Evolutionary conservation across 495 filamentous ascomycete genomes (phyloP), one percentile per base, ranked within the genome.

Genomic region (Sphaerosporella brunnea): DNA sequence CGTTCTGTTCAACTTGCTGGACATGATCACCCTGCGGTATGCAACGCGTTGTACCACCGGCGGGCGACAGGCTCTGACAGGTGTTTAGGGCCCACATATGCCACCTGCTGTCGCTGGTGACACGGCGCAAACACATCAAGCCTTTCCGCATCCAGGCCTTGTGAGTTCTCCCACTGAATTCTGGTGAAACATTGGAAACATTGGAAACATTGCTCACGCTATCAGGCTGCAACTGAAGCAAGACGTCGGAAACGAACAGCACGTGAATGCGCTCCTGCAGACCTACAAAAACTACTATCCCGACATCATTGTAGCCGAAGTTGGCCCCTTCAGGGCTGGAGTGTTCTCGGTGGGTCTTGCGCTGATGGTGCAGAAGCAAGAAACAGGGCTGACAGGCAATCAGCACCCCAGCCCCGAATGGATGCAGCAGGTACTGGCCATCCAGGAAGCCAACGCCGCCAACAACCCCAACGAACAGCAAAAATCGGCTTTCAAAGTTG

Each of bases 241-340:
- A 32, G 69, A 72, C 42, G 68, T 73, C 18, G 77, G 75, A 34
- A 77, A 79, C 49, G 86, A 93, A 47, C 82, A 78, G 39, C 74
- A 77, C 37, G 64, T 93, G 32, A 67, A 78, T 21, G 79, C 78
- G n/a, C 68, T 94, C n/a, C 68, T 93, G 21, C 73, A 75, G 47
- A 70, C 86, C 5, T 93, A 79, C 65, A 90, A 90, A 55, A 83
- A 85, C 58, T 90, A 88, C 57, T 90, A 84, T 56, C 84, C 86
- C 4, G 84, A 92, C 62, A 79, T 92, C 40, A 80, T 92, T 49
- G 65, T 87, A n/a, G 80, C 77, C 26, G 75, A 77, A 56, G 62
- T 69, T 13, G 69, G 23, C 18, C 66, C 65, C 49, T 70, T 67
- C 9, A 68, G 67, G 47, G 69, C 71, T 18, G 68, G 73, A 15